Percentiles rank a stretch among this genome's conserved stretches.
Conservation (phyloP, 179 eudicot species). For the Sideroxylon spinosum region DNA sequence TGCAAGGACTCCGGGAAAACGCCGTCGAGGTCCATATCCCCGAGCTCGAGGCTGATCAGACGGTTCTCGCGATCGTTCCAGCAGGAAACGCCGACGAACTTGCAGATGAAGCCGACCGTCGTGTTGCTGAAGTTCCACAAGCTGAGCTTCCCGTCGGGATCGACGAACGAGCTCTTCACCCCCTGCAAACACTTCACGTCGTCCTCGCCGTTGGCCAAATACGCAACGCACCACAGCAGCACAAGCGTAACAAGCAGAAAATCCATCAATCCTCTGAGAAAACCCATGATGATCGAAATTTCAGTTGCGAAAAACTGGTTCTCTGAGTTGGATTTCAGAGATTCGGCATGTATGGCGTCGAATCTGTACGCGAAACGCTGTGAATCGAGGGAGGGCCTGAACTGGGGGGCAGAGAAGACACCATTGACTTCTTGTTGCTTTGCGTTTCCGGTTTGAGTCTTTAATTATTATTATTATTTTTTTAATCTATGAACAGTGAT, state of each 20-base stretch:
- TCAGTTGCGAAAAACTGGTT: background rate
- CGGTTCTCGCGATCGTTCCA: conserved; percentile 88
- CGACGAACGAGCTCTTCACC: conserved; percentile 34
- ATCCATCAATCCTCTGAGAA: background rate
- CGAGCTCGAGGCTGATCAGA: conserved; percentile 46
- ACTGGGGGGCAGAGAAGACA: too few species aligned
- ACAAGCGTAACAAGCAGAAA: conserved; percentile 1
- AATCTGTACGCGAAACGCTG: background rate
- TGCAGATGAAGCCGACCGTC: conserved; percentile 61
- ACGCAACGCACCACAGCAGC: background rate
- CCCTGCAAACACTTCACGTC: conserved; percentile 64
- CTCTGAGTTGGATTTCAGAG: background rate
- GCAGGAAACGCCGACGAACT: conserved; percentile 60
- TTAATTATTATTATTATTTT: too few species aligned
- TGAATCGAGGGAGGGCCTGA: background rate
- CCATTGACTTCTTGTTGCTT: too few species aligned
- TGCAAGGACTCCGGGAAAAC: conserved; percentile 49
- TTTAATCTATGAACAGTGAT: too few species aligned
- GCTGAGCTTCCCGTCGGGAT: conserved; percentile 36
- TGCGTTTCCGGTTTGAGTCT: too few species aligned
- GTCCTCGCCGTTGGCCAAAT: conserved; percentile 35
- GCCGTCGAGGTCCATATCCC: conserved; percentile 48
- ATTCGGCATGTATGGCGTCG: background rate
- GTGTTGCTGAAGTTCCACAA: conserved; percentile 60
- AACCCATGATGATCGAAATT: conserved; percentile 5